Evolutionary conservation across 495 filamentous ascomycete genomes (phyloP).

Genomic region (Annulohypoxylon stygium): DNA sequence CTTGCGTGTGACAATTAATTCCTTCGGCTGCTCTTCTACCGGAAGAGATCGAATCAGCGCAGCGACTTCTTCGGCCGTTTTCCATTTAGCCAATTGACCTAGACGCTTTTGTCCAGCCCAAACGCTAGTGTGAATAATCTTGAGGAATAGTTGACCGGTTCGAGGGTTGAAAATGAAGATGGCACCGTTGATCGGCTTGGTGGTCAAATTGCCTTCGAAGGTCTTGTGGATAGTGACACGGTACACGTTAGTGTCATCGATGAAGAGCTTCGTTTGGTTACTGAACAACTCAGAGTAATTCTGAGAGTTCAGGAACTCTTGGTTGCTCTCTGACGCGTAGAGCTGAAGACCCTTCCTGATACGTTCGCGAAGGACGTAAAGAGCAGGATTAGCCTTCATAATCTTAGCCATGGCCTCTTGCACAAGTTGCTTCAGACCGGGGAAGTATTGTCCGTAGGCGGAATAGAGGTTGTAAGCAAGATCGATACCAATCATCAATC

Average conservation of each 20-base stretch:
- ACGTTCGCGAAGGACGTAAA: slow-evolving; percentile 97
- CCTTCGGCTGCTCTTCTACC: slow-evolving; percentile 98
- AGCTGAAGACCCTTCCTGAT: slow-evolving; percentile 98
- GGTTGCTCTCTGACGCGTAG: slow-evolving; percentile 98
- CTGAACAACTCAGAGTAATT: slow-evolving; percentile 99
- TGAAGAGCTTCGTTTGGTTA: slow-evolving; percentile 98
- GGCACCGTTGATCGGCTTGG: slow-evolving; percentile 99
- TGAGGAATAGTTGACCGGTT: slow-evolving; percentile 97
- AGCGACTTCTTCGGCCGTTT: slow-evolving; percentile 99
- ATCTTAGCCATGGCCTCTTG: slow-evolving; percentile 99
- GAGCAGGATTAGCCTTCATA: slow-evolving; percentile 98
- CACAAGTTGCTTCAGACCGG: slow-evolving; percentile 93
- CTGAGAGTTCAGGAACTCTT: slow-evolving; percentile 99
- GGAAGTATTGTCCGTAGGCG: slow-evolving; percentile 98
- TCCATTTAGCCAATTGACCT: slow-evolving; percentile 99
- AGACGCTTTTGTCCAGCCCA: slow-evolving; percentile 99
- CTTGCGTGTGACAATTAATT: slow-evolving; percentile 98
- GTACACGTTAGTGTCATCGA: slow-evolving; percentile 99
- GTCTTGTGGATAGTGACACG: slow-evolving; percentile 99
- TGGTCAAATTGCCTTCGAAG: slow-evolving; percentile 98
- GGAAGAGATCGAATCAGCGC: slow-evolving; percentile 96
- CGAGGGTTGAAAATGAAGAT: slow-evolving; percentile 99
- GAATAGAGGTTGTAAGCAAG: slow-evolving; percentile 98
- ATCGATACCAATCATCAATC: slow-evolving; percentile 98
- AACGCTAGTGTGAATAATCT: slow-evolving; percentile 99